These are phyloP conservation scores for Trypanosoma theileri DNA, from an alignment of 208 protist species.

Conservation along the genomic window DNA sequence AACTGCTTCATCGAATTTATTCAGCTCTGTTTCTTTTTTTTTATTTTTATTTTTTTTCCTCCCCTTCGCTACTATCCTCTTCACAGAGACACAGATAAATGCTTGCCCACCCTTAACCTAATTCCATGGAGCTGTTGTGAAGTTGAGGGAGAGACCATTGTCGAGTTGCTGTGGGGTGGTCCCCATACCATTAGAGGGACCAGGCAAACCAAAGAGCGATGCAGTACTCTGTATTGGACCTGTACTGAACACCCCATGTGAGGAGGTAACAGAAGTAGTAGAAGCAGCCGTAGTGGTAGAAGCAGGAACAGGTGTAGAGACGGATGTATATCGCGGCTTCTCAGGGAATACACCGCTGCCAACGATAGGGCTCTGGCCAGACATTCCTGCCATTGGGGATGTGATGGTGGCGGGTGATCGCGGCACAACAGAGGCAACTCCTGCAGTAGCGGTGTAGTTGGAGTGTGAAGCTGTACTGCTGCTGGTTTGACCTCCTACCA, in stretches of 20 bases:
- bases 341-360: constrained; percentile 17
- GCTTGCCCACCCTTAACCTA: not conserved
- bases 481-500: constrained; percentile 17
- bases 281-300: too few species aligned
- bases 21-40: not conserved
- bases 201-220: constrained; percentile 8
- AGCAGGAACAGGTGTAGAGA: constrained; percentile 21
- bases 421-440: constrained; percentile 10
- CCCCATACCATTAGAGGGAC: not conserved
- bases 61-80: not conserved
- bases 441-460: constrained; percentile 14
- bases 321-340: constrained; percentile 26
- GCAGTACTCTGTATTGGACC: constrained; percentile 6
- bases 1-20: not conserved
- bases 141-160: constrained; percentile 19
- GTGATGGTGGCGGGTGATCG: constrained; percentile 18
- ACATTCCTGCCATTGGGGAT: constrained; percentile 14
- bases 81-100: not conserved
- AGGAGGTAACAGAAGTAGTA: too few species aligned
- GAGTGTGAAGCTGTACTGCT: constrained; percentile 14
- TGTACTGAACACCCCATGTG: constrained; percentile 5
- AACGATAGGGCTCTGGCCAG: constrained; percentile 2
- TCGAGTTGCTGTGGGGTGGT: not conserved
- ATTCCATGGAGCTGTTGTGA: constrained; percentile 34
- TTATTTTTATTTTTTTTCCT: not conserved